A percentile compares a stretch with the other conserved stretches of the same genome.
Conservation (phyloP, 75 land plant species). For the Pinus taeda region DNA sequence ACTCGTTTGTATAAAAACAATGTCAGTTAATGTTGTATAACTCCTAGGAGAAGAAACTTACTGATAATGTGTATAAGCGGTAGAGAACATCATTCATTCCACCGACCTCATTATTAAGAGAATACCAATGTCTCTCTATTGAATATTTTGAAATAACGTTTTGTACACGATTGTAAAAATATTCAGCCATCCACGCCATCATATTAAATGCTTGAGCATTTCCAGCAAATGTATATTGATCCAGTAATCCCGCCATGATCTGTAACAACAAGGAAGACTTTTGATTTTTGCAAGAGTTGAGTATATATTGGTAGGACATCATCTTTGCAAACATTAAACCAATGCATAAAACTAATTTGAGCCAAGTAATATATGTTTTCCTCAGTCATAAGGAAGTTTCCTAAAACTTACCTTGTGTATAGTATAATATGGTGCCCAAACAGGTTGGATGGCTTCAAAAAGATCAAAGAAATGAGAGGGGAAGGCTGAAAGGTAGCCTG, state of each 20-base stretch:
- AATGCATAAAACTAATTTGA: neutral
- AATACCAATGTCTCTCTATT: conserved; percentile 76
- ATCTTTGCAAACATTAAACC: no score
- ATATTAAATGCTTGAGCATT: conserved; percentile 60
- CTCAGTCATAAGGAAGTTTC: neutral
- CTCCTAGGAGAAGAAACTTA: conserved; percentile 12
- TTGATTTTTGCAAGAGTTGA: no score
- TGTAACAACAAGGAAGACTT: conserved; percentile 12
- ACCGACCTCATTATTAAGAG: conserved; percentile 92
- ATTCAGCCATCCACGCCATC: conserved; percentile 70
- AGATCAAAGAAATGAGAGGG: conserved; percentile 79
- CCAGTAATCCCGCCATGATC: conserved; percentile 92
- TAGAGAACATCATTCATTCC: conserved; percentile 99
- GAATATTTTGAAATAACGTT: conserved; percentile 55
- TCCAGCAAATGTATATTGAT: conserved; percentile 68
- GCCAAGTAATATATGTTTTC: neutral
- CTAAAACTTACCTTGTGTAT: conserved; percentile 78
- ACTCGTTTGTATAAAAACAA: neutral
- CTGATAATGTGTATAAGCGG: conserved; percentile 65
- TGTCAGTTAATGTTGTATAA: no score
- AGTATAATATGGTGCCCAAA: conserved; percentile 96
- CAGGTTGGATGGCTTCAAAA: conserved; percentile 67
- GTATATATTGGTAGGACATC: no score
- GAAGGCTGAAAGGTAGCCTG: conserved; percentile 93
- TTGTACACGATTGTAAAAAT: conserved; percentile 73